Conservation (phyloP, 768 basidiomycete species). For the Tephrocybe rancida region DNA sequence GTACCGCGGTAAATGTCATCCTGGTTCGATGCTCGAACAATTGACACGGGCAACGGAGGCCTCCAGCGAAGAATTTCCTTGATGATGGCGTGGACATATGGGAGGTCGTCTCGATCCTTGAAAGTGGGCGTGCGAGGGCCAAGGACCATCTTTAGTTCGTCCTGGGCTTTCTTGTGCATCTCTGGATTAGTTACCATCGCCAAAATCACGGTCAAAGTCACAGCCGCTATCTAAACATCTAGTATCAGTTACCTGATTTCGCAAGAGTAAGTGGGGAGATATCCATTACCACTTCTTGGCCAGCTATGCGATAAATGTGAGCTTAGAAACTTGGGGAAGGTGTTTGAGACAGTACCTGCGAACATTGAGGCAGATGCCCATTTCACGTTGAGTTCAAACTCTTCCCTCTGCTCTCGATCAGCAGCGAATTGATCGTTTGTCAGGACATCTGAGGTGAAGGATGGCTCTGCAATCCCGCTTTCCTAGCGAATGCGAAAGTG, state of each 20-base stretch:
- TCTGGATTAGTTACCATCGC: background rate
- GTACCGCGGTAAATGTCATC: background rate
- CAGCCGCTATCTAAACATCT: background rate
- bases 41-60: background rate
- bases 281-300: slow-evolving; percentile 1
- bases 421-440: background rate
- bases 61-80: background rate
- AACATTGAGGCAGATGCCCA: slow-evolving; percentile 1
- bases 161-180: background rate
- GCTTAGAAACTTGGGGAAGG: background rate
- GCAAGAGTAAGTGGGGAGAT: background rate
- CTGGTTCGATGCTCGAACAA: background rate
- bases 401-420: background rate
- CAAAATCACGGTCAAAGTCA: background rate
- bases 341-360: background rate
- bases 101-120: background rate
- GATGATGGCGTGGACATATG: background rate
- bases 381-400: background rate
- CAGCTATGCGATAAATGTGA: background rate
- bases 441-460: background rate
- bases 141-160: background rate
- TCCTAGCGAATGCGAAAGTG: background rate
- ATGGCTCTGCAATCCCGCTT: background rate
- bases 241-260: background rate
- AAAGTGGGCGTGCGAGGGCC: background rate